These are phyloP conservation scores for Vitis vinifera DNA, from an alignment of 164 flowering plant genomes.

Conservation along the genomic window DNA sequence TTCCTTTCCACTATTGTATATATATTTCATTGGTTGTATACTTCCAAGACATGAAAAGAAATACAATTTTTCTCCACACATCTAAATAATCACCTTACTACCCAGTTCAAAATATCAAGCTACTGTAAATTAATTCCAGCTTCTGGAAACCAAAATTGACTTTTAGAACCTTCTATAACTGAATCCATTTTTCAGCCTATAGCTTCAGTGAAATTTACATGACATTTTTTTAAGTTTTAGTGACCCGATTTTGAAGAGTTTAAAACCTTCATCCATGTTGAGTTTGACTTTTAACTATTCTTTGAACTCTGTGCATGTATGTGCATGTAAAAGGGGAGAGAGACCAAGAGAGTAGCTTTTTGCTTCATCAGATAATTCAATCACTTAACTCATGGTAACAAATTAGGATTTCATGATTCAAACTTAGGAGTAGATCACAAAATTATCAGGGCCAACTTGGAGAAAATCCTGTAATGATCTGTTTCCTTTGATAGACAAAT, in stretches of 20 bases:
- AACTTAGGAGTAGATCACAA: background rate
- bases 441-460: background rate
- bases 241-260: background rate
- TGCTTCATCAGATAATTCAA: background rate
- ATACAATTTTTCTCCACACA: too few relatives aligned
- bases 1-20: too few relatives aligned
- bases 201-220: background rate
- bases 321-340: too few relatives aligned
- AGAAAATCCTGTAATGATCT: background rate
- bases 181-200: background rate
- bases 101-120: background rate
- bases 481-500: too few relatives aligned
- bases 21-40: too few relatives aligned
- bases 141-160: background rate
- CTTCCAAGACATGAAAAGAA: too few relatives aligned
- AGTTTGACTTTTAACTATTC: too few relatives aligned
- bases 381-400: background rate
- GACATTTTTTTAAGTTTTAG: background rate
- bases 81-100: background rate
- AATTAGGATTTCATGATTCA: background rate
- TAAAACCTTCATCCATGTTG: background rate
- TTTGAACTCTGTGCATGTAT: too few relatives aligned
- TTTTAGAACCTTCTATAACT: background rate
- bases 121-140: background rate
- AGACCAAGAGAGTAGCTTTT: too few relatives aligned